Evolutionary conservation across 148 eudicot species (phyloP).

Genomic region (Tetragonia tetragonoides): DNA sequence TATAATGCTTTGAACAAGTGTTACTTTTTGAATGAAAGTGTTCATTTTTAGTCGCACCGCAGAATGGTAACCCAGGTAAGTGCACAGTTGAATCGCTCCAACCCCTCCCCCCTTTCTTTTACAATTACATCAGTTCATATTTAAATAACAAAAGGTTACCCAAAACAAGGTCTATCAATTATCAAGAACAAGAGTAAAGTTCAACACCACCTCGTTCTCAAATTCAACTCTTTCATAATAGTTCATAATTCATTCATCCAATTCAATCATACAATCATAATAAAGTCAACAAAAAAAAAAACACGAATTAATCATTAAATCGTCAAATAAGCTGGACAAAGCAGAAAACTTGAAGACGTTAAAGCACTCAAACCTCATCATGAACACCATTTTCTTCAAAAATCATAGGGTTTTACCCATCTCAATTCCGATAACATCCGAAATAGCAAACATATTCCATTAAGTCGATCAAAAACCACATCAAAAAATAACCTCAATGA

Average conservation of each 20-base stretch:
- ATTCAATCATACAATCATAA: background rate
- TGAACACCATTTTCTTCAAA: background rate
- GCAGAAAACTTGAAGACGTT: too few species aligned
- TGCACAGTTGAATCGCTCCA: too few species aligned
- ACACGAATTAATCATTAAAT: background rate
- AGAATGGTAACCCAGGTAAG: too few species aligned
- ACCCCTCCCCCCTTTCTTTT: background rate
- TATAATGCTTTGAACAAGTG: too few species aligned
- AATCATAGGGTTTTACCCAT: background rate
- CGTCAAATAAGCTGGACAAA: background rate
- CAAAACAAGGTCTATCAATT: background rate
- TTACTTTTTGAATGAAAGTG: too few species aligned
- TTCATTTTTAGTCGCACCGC: too few species aligned
- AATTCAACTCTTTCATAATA: background rate
- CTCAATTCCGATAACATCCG: background rate
- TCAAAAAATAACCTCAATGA: background rate
- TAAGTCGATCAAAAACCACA: constrained; percentile 2
- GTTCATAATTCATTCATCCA: too few species aligned
- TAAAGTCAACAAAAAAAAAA: background rate
- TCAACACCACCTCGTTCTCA: background rate
- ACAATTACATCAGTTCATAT: background rate
- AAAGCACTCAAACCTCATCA: background rate
- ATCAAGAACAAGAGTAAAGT: background rate
- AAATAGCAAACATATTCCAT: background rate
- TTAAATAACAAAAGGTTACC: too few species aligned